These are phyloP conservation scores for Aspergillus panamensis DNA, from an alignment of 495 filamentous ascomycete species.

Conservation along the genomic window DNA sequence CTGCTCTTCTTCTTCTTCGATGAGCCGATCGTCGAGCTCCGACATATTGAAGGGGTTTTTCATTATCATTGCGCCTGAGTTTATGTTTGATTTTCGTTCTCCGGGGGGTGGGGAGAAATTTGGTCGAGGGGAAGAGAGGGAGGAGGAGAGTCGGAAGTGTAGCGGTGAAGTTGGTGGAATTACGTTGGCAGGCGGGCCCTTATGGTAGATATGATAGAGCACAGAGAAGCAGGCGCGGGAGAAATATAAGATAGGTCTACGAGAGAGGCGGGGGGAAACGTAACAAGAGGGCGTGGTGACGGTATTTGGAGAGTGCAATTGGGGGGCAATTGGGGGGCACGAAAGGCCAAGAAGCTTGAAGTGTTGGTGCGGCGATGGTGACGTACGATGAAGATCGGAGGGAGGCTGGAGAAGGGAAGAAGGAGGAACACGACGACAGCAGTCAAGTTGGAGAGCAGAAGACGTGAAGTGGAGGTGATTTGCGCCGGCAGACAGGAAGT, in stretches of 20 bases:
- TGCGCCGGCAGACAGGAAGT: conserved; percentile 9
- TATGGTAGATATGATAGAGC: conserved; percentile 11
- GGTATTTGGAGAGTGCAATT: conserved; percentile 3
- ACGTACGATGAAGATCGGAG: conserved; percentile 1
- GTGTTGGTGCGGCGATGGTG: conserved; percentile 5
- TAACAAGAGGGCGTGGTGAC: conserved; percentile 16
- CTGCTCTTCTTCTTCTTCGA: conserved; percentile 29
- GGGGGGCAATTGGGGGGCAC: conserved; percentile 3
- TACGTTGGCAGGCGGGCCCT: conserved; percentile 21
- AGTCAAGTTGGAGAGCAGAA: neutral
- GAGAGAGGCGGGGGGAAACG: neutral
- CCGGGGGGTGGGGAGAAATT: neutral
- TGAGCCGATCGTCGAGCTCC: conserved; percentile 32
- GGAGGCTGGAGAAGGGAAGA: neutral
- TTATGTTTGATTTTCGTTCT: conserved; percentile 1
- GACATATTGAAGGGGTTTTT: conserved; percentile 42
- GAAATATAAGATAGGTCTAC: conserved; percentile 2
- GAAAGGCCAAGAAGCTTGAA: conserved; percentile 5
- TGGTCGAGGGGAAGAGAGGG: conserved; percentile 1
- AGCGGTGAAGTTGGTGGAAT: conserved; percentile 10
- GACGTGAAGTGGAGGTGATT: conserved; percentile 5
- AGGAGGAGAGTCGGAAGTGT: neutral
- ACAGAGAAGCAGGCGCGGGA: conserved; percentile 1
- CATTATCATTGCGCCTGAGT: conserved; percentile 24
- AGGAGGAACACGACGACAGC: conserved; percentile 9